Evolutionary conservation across 2,329 filamentous ascomycete species (phyloP).

Genomic region (Xylariaceae sp.): DNA sequence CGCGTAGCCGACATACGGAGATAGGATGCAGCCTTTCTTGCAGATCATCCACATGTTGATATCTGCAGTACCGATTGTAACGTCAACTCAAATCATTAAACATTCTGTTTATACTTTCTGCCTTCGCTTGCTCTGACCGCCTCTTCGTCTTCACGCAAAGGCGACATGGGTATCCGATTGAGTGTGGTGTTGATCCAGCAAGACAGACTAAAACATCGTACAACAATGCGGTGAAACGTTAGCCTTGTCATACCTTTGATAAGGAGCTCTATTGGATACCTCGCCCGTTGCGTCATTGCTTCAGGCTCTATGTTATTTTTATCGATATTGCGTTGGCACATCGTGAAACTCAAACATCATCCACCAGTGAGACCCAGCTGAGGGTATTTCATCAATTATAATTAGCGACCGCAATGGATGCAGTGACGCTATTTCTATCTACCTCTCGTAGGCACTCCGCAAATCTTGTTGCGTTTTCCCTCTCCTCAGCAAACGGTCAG

Average conservation of each 20-base stretch:
- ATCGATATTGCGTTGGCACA: no score
- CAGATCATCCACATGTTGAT: background rate
- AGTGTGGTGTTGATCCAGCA: background rate
- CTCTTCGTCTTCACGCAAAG: background rate
- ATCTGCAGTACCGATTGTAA: background rate
- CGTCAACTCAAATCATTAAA: no score
- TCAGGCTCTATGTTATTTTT: no score
- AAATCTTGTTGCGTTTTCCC: background rate
- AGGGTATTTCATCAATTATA: no score
- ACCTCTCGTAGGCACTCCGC: background rate
- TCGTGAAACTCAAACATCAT: no score
- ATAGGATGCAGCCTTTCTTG: background rate
- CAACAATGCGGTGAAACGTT: constrained; percentile 11
- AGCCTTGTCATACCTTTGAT: constrained; percentile 1
- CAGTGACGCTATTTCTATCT: background rate
- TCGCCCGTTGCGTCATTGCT: no score
- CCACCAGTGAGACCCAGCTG: no score
- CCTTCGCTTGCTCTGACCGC: background rate
- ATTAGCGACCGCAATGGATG: no score
- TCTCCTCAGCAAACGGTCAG: background rate
- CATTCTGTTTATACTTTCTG: no score
- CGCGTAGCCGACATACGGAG: constrained; percentile 10
- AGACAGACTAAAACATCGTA: background rate
- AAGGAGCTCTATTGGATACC: no score
- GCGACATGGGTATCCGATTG: no score